Evolutionary conservation across 1,284 basidiomycete genomes (phyloP), one percentile per base, ranked within the genome.

Genomic region (Violaceomyces palustris): DNA sequence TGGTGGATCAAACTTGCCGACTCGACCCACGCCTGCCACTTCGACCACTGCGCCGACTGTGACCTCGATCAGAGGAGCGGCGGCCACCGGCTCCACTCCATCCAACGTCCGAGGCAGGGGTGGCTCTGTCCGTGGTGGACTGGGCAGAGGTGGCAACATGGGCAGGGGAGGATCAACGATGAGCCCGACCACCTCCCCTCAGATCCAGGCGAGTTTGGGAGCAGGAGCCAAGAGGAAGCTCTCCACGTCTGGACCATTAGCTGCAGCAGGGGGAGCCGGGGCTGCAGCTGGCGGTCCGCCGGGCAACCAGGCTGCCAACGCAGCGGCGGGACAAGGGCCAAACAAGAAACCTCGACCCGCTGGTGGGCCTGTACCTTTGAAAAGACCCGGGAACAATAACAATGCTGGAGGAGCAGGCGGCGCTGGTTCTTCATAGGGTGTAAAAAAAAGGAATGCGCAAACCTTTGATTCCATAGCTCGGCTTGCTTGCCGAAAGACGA

Each of bases 1-100:
- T 34, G 32, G 32, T 9, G n/a, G 21, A 17, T 22, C 15, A 7
- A 36, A 12, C 25, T 18, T 23, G 15, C 35, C 19, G 35, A 23
- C 36, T 19, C 15, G 15, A 12, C 23, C 22, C 6, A 9, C 25
- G 22, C 15, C 9, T 8, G n/a, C 32, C 10, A 21, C n/a, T 39
- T 21, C 34, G 22, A 37, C 40, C 15, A 7, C 17, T 24, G 26
- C 52, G 2, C 45, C 48, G 0, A 49, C 57, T 9, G 42, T 50
- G 5, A 45, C 54, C 3, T 60, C 57, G 17, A 55, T 60, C 35
- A 43, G 57, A 6, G 57, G 57, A 6, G 58, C 49, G 14, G 50
- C 58, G 5, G 32, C 57, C 6, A 45, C 43, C 2, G 52, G 51
- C 11, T 12, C 55, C 12, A 35, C 55, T 31, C n/a, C 29, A 5